phyloP scores from a whole-genome alignment of 768 basidiomycete genomes.

The Kwoniella botswanensis region DNA sequence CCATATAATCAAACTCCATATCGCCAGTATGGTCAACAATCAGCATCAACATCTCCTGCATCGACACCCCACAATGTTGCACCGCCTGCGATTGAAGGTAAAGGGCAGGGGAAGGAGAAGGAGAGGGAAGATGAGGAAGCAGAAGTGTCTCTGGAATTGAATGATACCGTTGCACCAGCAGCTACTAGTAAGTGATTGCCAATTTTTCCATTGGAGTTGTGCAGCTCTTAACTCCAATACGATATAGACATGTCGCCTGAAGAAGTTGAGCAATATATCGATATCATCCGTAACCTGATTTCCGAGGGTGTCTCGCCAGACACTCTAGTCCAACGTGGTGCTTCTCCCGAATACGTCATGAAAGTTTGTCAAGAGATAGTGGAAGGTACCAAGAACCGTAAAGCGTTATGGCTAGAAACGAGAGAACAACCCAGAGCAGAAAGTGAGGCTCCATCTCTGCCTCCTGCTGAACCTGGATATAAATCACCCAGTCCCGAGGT shows the following conservation, averaged over 20 bases:
- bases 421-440: slow-evolving; percentile 23
- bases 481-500: slow-evolving; percentile 35
- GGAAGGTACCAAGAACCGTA: slow-evolving; percentile 27
- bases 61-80: not conserved
- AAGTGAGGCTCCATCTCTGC: slow-evolving; percentile 21
- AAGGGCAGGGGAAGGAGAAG: slow-evolving; percentile 7
- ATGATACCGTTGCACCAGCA: slow-evolving; percentile 10
- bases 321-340: slow-evolving; percentile 37
- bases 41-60: not conserved
- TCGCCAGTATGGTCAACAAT: not conserved
- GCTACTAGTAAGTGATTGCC: slow-evolving; percentile 15
- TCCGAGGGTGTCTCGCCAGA: slow-evolving; percentile 43
- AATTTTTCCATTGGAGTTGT: not conserved
- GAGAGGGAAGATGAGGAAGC: slow-evolving; percentile 6
- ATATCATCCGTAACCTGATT: slow-evolving; percentile 45
- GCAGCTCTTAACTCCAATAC: not conserved
- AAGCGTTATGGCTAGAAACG: slow-evolving; percentile 33
- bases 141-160: slow-evolving; percentile 5
- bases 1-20: not conserved
- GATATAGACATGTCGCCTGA: slow-evolving; percentile 32
- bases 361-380: slow-evolving; percentile 49
- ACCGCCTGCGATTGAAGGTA: not conserved
- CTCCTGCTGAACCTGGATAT: not conserved
- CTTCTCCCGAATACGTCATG: slow-evolving; percentile 40
- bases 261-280: slow-evolving; percentile 45